These are phyloP conservation scores for Naumovozyma baii DNA, from an alignment of 805 yeast species.

Conservation along the genomic window DNA sequence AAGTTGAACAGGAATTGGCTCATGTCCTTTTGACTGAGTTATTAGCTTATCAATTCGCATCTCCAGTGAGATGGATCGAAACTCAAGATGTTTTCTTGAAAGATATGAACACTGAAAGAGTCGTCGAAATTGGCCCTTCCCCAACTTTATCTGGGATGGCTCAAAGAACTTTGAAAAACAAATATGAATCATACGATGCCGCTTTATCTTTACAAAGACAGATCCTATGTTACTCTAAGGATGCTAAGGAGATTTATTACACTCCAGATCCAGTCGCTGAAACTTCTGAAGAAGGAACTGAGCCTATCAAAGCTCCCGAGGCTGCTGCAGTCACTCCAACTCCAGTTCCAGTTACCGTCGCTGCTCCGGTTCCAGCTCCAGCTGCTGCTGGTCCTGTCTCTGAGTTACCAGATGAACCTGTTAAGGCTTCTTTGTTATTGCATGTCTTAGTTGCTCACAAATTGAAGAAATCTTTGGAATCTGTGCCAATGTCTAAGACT, in stretches of 20 bases:
- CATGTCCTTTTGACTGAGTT: constrained; percentile 90
- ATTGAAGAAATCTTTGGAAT: constrained; percentile 81
- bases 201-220: constrained; percentile 82
- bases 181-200: constrained; percentile 93
- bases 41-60: constrained; percentile 96
- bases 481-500: constrained; percentile 81
- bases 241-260: constrained; percentile 92
- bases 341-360: constrained; percentile 42
- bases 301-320: constrained; percentile 19
- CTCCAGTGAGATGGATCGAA: constrained; percentile 99
- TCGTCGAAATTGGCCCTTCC: constrained; percentile 97
- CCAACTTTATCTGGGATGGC: constrained; percentile 99
- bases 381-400: constrained; percentile 50
- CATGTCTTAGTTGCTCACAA: constrained; percentile 93
- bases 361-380: constrained; percentile 47
- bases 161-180: constrained; percentile 85
- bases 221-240: constrained; percentile 90
- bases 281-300: constrained; percentile 26
- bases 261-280: constrained; percentile 62
- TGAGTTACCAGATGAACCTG: constrained; percentile 69
- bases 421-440: constrained; percentile 68
- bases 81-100: constrained; percentile 96
- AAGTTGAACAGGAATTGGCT: constrained; percentile 94
- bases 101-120: constrained; percentile 91
- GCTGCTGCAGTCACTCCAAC: constrained; percentile 28